These are phyloP conservation scores for Rhodomyrtus psidioides DNA, from an alignment of 441 rosid species.

Conservation along the genomic window DNA sequence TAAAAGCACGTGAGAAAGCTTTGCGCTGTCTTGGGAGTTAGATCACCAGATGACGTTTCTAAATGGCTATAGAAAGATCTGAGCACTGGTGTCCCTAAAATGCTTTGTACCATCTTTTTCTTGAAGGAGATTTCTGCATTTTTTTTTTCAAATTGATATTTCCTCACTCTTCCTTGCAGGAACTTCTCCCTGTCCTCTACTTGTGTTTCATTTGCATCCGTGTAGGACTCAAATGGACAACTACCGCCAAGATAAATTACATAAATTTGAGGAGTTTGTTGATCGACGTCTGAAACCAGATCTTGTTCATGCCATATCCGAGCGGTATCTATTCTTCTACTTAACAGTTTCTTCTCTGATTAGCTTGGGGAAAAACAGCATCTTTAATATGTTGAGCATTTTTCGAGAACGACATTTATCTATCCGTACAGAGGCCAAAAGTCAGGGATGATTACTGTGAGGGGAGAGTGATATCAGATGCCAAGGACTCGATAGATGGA, in stretches of 20 bases:
- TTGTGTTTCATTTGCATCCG: not conserved
- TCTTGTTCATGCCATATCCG: conserved; percentile 53
- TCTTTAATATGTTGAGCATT: not conserved
- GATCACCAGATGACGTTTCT: not conserved
- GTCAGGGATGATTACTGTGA: not conserved
- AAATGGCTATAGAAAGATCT: not conserved
- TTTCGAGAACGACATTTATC: not conserved
- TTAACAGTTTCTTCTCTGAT: not conserved
- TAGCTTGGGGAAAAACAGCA: not conserved
- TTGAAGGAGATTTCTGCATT: not conserved
- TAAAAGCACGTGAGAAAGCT: not conserved
- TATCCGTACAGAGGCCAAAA: not conserved
- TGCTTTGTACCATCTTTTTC: not conserved
- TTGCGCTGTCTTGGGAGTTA: not conserved
- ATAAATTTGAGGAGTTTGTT: conserved; percentile 74
- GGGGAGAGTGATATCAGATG: not conserved
- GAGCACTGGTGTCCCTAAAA: not conserved
- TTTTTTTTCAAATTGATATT: not conserved
- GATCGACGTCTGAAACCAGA: conserved; percentile 74
- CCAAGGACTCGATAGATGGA: not conserved
- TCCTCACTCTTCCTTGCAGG: not conserved
- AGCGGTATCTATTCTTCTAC: conserved; percentile 29
- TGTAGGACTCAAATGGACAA: conserved; percentile 28
- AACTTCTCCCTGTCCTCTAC: not conserved
- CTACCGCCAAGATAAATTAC: conserved; percentile 42